phyloP scores from a whole-genome alignment of 2,329 filamentous ascomycete genomes.

The Paracorniculantispora psalliotae region DNA sequence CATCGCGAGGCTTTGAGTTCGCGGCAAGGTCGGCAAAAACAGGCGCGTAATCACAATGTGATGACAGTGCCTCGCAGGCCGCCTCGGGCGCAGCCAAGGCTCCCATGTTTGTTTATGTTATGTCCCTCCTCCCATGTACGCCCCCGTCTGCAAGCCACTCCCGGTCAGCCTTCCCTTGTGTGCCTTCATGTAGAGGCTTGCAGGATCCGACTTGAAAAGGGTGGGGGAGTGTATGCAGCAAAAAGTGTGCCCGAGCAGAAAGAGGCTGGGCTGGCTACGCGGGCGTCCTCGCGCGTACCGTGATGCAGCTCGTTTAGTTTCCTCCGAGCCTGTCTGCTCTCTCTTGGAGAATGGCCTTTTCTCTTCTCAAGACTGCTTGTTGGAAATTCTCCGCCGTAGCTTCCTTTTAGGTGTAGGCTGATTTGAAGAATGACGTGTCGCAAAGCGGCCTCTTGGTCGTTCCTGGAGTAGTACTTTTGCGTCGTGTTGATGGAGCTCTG shows the following conservation, averaged over 20 bases:
- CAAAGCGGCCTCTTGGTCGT: too few species aligned
- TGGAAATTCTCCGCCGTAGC: too few species aligned
- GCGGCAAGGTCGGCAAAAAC: constrained; percentile 11
- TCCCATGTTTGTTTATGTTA: not conserved
- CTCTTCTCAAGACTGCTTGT: too few species aligned
- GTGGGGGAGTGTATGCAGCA: not conserved
- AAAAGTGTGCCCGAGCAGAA: not conserved
- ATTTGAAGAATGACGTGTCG: too few species aligned
- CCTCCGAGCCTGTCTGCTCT: too few species aligned
- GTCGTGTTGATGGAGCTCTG: too few species aligned
- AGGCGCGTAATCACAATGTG: not conserved
- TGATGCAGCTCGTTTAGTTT: not conserved
- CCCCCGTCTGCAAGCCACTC: not conserved
- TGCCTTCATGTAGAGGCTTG: not conserved
- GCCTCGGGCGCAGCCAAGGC: not conserved
- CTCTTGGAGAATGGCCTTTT: too few species aligned
- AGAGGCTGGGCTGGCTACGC: not conserved
- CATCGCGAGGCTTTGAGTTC: not conserved
- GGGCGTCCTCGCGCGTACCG: not conserved
- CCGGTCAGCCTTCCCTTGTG: not conserved
- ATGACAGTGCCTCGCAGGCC: not conserved
- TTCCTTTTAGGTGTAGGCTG: too few species aligned
- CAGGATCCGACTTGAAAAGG: not conserved
- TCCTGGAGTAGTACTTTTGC: too few species aligned
- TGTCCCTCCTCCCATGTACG: not conserved